Percentiles rank a stretch among this genome's conserved stretches.
Evolutionary conservation across 2,329 filamentous ascomycete species (phyloP).

Genomic region (Colletotrichum higginsianum): DNA sequence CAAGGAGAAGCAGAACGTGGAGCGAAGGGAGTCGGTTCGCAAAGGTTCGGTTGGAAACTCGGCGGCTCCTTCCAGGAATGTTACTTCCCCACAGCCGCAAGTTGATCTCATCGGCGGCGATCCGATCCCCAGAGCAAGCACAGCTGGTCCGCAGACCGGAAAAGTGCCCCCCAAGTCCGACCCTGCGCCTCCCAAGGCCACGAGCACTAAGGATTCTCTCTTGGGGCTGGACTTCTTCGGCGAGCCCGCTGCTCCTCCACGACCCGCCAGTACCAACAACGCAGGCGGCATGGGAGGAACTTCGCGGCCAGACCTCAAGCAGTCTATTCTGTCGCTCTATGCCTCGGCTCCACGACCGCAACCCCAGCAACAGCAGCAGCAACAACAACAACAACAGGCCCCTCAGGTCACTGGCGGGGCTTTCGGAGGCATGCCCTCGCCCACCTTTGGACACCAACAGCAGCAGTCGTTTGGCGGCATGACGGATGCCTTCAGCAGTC

Average conservation of each 20-base stretch:
- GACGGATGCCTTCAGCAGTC: slow-evolving; percentile 78
- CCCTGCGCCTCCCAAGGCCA: slow-evolving; percentile 76
- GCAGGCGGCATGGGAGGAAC: slow-evolving; percentile 72
- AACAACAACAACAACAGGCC: slow-evolving; percentile 50
- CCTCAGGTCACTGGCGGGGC: slow-evolving; percentile 67
- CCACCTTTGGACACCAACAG: slow-evolving; percentile 64
- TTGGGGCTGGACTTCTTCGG: slow-evolving; percentile 95
- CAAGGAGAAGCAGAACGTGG: slow-evolving; percentile 76
- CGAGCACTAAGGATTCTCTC: slow-evolving; percentile 88
- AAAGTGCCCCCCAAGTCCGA: slow-evolving; percentile 73
- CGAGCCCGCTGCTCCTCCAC: slow-evolving; percentile 77
- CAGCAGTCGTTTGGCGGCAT: slow-evolving; percentile 72
- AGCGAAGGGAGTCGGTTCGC: slow-evolving; percentile 72
- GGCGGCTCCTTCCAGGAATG: slow-evolving; percentile 49
- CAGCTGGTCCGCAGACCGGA: slow-evolving; percentile 75
- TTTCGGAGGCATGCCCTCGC: slow-evolving; percentile 78
- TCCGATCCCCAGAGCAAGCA: slow-evolving; percentile 78
- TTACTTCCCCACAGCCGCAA: slow-evolving; percentile 60
- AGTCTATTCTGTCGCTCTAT: slow-evolving; percentile 96
- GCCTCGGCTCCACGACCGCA: slow-evolving; percentile 87
- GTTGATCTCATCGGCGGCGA: slow-evolving; percentile 89
- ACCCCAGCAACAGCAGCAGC: slow-evolving; percentile 57
- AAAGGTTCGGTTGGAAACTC: slow-evolving; percentile 69
- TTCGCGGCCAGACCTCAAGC: slow-evolving; percentile 93
- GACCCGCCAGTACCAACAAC: slow-evolving; percentile 86